phyloP scores from a whole-genome alignment of 1,139 yeast genomes.

The Pichia sp. region DNA sequence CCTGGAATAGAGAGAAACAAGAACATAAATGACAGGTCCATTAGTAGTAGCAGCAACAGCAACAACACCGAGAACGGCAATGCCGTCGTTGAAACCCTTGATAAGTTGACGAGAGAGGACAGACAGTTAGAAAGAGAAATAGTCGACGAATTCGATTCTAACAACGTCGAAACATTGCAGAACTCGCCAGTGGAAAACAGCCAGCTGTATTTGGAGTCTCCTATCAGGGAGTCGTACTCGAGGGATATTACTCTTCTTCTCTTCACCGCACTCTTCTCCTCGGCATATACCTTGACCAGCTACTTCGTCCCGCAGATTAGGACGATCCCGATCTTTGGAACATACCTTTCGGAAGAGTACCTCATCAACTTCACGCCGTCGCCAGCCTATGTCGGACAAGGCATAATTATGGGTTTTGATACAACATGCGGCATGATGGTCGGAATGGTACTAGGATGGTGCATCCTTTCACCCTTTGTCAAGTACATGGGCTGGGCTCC shows the following conservation, averaged over 20 bases:
- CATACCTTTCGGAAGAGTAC: slow-evolving; percentile 55
- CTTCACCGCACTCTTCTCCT: slow-evolving; percentile 62
- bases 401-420: slow-evolving; percentile 93
- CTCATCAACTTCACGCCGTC: slow-evolving; percentile 92
- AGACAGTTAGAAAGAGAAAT: background rate
- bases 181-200: background rate
- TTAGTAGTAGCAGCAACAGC: background rate
- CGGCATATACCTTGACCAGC: slow-evolving; percentile 64
- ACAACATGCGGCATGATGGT: slow-evolving; percentile 88
- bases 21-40: background rate
- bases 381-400: slow-evolving; percentile 97
- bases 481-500: slow-evolving; percentile 77
- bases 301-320: slow-evolving; percentile 70
- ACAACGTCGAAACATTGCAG: slow-evolving; percentile 2
- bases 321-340: slow-evolving; percentile 73
- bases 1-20: background rate
- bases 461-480: slow-evolving; percentile 74
- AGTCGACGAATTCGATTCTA: background rate
- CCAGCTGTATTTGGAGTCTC: background rate
- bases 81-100: background rate
- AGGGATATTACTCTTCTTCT: slow-evolving; percentile 56
- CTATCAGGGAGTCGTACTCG: slow-evolving; percentile 37
- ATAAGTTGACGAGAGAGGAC: background rate
- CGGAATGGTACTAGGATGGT: slow-evolving; percentile 93
- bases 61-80: background rate